Percentiles rank a stretch among this genome's conserved stretches.
Conservation (phyloP, 441 rosid species). For the Gossypium armourianum region DNA sequence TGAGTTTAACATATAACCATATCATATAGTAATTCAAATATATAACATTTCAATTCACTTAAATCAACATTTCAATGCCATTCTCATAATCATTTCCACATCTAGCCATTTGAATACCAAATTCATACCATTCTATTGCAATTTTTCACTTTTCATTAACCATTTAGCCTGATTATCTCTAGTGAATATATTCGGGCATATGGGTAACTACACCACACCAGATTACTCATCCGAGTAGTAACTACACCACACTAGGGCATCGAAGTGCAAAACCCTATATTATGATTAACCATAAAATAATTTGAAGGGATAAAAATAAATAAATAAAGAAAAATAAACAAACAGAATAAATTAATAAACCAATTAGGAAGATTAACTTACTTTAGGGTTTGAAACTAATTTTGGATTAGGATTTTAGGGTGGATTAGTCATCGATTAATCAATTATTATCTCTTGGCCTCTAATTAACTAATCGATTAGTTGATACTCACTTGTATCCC, state of each 20-base stretch:
- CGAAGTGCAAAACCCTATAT: background rate
- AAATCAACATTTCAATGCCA: background rate
- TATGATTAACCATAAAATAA: background rate
- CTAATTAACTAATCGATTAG: no score
- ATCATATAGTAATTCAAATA: background rate
- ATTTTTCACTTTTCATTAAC: background rate
- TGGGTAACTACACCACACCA: background rate
- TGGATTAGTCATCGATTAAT: background rate
- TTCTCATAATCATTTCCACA: background rate
- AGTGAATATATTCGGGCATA: background rate
- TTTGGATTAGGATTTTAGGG: background rate
- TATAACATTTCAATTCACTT: background rate
- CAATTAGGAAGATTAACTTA: background rate
- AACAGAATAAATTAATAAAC: no score
- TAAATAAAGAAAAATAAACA: no score
- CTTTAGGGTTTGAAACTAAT: background rate
- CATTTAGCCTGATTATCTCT: background rate
- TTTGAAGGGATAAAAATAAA: background rate
- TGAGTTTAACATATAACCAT: background rate
- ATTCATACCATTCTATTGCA: background rate
- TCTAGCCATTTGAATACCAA: background rate
- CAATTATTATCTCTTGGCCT: background rate
- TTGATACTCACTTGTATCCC: no score
- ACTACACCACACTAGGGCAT: background rate
- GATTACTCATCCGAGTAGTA: background rate